Evolutionary conservation across 176 grass and related monocot genomes (phyloP), one percentile per base, ranked within the genome.

Genomic region (Triticum monococcum): DNA sequence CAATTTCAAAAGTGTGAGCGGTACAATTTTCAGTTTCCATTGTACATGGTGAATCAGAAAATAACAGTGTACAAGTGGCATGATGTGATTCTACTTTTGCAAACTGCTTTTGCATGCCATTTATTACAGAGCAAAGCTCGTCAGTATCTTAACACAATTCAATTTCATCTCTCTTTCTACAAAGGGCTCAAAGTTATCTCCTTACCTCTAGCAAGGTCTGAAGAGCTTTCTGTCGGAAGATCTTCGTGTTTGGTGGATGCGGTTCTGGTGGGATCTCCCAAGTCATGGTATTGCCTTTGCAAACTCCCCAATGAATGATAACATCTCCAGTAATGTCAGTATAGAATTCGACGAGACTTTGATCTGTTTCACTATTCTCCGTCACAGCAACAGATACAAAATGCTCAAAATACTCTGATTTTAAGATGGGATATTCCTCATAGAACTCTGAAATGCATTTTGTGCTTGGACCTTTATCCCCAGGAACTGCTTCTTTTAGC

Each of bases 251-350:
- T 48, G 88, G 88, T 86, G 97, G 97, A 89, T 98, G 91, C 74
- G 97, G 97, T 25, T 89, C 81, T 62, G 91, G 79, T 26, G 97
- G 97, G 62, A 96, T 91, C 81, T 87, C 91, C 97, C 97, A 98
- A 64, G 90, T 86, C 80, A 87, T 89, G 28, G 45, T 90, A 81
- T 94, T 89, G 57, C 86, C 84, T 91, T 82, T 92, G 81, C 86
- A 94, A 80, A 96, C 90, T 84, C 97, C 97, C 97, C 97, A 98
- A 85, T 96, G 97, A 81, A 98, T 78, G 68, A 90, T 75, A 86
- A 98, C 92, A 88, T 94, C 84, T 73, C 92, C 97, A 88, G 94
- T 89, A 64, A 98, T 86, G 88, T 98, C 93, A 83, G 85, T 96
- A 69, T 98, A 90, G 72, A 96, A 91, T 88, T 94, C 84, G 72